These are phyloP conservation scores for Rhinocladiella similis DNA, from an alignment of 2,329 filamentous ascomycete genomes.

Conservation along the genomic window DNA sequence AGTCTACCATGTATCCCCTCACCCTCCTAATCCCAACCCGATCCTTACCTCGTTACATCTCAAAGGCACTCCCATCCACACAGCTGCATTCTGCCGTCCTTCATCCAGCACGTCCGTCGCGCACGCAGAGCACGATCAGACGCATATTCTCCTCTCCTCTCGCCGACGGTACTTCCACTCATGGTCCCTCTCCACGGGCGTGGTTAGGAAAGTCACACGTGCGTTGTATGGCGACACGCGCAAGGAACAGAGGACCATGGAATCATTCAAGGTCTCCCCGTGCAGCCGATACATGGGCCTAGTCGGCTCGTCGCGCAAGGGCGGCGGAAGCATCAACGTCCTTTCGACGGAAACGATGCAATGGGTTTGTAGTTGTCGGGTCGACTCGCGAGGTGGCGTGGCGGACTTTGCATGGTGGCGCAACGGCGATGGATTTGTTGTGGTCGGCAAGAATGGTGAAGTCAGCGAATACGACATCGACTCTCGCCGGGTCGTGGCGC, in stretches of 20 bases:
- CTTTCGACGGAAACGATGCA: constrained; percentile 77
- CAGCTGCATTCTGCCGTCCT: constrained; percentile 75
- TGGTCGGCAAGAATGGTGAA: constrained; percentile 83
- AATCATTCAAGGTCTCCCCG: constrained; percentile 82
- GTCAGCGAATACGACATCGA: constrained; percentile 83
- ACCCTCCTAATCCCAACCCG: constrained; percentile 78
- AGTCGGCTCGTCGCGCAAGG: constrained; percentile 75
- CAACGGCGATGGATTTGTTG: constrained; percentile 75
- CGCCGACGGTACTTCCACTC: constrained; percentile 89
- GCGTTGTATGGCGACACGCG: constrained; percentile 58
- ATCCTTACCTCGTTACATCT: constrained; percentile 88
- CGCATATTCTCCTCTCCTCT: constrained; percentile 76
- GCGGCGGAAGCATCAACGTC: constrained; percentile 84
- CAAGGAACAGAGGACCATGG: constrained; percentile 84
- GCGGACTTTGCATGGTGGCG: constrained; percentile 94
- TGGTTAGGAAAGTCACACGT: constrained; percentile 76
- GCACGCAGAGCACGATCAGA: constrained; percentile 14
- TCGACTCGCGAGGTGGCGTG: constrained; percentile 80
- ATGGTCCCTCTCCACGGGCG: constrained; percentile 83
- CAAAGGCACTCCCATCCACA: constrained; percentile 77
- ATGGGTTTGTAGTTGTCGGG: constrained; percentile 79
- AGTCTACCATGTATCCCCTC: constrained; percentile 82
- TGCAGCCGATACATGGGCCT: constrained; percentile 85
- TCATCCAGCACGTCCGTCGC: constrained; percentile 54
- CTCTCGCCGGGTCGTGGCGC: constrained; percentile 67